Conservation (phyloP, 345 rosid genomes). For the Garcia nutans region DNA sequence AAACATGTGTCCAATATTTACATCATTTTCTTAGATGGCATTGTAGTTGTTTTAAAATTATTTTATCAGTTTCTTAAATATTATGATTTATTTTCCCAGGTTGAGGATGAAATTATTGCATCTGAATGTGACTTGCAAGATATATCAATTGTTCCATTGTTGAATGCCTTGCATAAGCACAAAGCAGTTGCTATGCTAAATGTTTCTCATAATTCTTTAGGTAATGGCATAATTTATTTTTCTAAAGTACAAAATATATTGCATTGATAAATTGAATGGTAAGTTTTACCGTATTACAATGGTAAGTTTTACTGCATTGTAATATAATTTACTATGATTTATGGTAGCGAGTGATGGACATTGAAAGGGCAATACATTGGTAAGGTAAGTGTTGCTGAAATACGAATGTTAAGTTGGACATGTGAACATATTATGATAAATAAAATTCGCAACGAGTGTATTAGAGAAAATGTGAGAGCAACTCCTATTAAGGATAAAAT, state of each 20-base stretch:
- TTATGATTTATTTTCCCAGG: slow-evolving; percentile 39
- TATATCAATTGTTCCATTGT: slow-evolving; percentile 71
- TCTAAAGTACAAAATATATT: neutral
- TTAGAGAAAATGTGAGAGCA: too few species aligned
- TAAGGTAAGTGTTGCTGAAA: too few species aligned
- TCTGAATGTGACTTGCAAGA: slow-evolving; percentile 94
- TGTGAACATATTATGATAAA: too few species aligned
- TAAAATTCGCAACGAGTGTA: too few species aligned
- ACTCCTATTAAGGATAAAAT: too few species aligned
- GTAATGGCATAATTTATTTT: slow-evolving; percentile 34
- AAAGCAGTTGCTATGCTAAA: slow-evolving; percentile 68
- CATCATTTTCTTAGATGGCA: neutral
- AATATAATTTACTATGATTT: too few species aligned
- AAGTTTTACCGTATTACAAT: too few species aligned
- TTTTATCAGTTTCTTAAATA: slow-evolving; percentile 10
- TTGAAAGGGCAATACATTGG: too few species aligned
- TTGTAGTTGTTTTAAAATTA: neutral
- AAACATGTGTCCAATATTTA: slow-evolving; percentile 5
- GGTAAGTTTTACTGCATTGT: too few species aligned
- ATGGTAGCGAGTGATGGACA: too few species aligned
- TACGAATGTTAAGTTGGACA: too few species aligned
- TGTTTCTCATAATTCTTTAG: slow-evolving; percentile 89
- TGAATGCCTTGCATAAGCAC: slow-evolving; percentile 66
- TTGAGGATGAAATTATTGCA: slow-evolving; percentile 80
- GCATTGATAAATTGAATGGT: too few species aligned